Conservation (phyloP, 768 basidiomycete genomes). For the Suillus alpinus region DNA sequence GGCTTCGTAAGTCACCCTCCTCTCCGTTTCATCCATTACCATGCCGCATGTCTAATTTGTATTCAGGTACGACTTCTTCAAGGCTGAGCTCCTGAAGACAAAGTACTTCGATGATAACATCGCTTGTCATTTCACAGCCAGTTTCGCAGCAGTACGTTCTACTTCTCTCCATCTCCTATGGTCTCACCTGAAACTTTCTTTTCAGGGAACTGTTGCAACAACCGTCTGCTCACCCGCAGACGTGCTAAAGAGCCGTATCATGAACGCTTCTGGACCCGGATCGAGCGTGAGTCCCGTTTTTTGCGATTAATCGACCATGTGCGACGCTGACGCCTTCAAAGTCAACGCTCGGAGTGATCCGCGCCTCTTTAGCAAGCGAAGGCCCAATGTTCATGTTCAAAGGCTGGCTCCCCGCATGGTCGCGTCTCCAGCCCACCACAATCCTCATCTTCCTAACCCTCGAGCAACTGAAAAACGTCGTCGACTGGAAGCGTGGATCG, state of each 20-base stretch:
- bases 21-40: neutral
- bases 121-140: slow-evolving; percentile 77
- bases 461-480: slow-evolving; percentile 73
- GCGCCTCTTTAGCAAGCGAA: slow-evolving; percentile 63
- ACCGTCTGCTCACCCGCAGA: slow-evolving; percentile 89
- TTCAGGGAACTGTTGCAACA: slow-evolving; percentile 83
- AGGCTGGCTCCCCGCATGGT: slow-evolving; percentile 89
- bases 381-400: slow-evolving; percentile 92
- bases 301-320: neutral
- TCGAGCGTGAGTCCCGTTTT: slow-evolving; percentile 51
- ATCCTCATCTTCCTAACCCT: slow-evolving; percentile 85
- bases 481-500: slow-evolving; percentile 54
- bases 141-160: slow-evolving; percentile 72
- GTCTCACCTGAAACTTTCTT: neutral
- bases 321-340: slow-evolving; percentile 19
- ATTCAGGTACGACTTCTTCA: slow-evolving; percentile 86
- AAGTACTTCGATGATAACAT: slow-evolving; percentile 80
- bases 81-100: slow-evolving; percentile 73
- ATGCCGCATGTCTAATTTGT: neutral
- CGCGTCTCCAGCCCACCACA: slow-evolving; percentile 81
- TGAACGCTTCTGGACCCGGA: slow-evolving; percentile 85
- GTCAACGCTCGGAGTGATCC: slow-evolving; percentile 73
- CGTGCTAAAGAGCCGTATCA: slow-evolving; percentile 85
- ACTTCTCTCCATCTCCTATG: neutral
- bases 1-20: slow-evolving; percentile 60